Percentiles rank a stretch among this genome's conserved stretches.
phyloP scores from a whole-genome alignment of 2,329 filamentous ascomycete species.

The Penicillium sclerotiorum region DNA sequence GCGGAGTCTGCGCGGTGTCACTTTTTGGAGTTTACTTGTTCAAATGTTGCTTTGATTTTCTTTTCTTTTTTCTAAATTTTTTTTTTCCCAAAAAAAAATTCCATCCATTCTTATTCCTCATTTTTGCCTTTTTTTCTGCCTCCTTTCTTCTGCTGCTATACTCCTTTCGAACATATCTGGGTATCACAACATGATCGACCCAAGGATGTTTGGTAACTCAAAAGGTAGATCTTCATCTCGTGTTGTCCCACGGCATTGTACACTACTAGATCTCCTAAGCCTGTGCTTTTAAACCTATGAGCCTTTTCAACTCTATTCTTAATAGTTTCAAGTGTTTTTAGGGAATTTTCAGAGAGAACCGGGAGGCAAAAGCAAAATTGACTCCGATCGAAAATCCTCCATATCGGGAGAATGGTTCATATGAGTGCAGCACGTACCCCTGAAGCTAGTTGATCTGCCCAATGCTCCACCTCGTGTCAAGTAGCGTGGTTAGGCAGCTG shows the following conservation, averaged over 20 bases:
- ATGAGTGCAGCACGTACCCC: conserved; percentile 5
- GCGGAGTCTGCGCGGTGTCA: background rate
- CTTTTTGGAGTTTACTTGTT: background rate
- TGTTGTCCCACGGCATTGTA: conserved; percentile 14
- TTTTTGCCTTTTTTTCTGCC: conserved; percentile 3
- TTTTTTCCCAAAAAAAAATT: no score
- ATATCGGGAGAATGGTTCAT: background rate
- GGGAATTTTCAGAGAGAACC: background rate
- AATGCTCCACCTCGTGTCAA: background rate
- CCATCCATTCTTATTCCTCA: conserved; percentile 2
- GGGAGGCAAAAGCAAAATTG: background rate
- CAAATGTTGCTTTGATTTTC: conserved; percentile 6
- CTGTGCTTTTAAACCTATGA: no score
- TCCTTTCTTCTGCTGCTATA: background rate
- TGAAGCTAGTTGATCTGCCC: background rate
- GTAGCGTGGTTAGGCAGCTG: conserved; percentile 1
- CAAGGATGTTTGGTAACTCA: background rate
- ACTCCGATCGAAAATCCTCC: background rate
- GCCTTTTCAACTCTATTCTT: no score
- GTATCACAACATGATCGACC: background rate
- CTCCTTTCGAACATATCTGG: background rate
- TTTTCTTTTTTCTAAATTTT: conserved; percentile 7
- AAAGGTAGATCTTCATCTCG: conserved; percentile 2
- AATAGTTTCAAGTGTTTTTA: no score
- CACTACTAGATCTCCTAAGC: no score